Percentiles rank a stretch among this genome's conserved stretches.
Conservation (phyloP, 179 eudicot species). For the Monotropa hypopitys region DNA sequence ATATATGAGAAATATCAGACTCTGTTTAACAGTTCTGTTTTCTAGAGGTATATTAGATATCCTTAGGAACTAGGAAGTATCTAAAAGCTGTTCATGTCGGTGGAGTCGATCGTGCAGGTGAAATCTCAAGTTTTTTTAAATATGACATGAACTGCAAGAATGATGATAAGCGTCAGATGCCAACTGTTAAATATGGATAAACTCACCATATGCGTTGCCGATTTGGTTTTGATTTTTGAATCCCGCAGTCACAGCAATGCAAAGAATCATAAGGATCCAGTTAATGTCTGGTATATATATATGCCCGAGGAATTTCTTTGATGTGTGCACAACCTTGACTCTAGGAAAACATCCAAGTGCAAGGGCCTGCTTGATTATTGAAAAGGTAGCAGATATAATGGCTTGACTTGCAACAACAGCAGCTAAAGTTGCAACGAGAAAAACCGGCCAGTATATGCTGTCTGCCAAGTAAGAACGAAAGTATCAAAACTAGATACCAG, state of each 20-base stretch:
- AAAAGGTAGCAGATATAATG: constrained; percentile 87
- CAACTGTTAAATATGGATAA: not conserved
- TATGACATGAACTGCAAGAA: not conserved
- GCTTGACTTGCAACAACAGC: constrained; percentile 98
- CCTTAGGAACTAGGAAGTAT: not conserved
- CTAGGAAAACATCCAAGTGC: constrained; percentile 97
- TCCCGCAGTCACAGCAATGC: constrained; percentile 91
- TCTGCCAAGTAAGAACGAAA: constrained; percentile 37
- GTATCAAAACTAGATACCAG: not conserved
- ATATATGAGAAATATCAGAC: not conserved
- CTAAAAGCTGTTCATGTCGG: constrained; percentile 1
- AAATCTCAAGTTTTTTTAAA: not conserved
- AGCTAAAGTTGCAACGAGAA: constrained; percentile 74
- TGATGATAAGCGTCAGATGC: not conserved
- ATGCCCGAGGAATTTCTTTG: constrained; percentile 89
- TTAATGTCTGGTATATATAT: constrained; percentile 91
- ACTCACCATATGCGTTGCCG: constrained; percentile 94
- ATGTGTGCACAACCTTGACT: constrained; percentile 92
- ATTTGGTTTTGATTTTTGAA: constrained; percentile 89
- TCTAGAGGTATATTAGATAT: not conserved
- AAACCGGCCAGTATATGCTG: constrained; percentile 81
- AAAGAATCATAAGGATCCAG: constrained; percentile 90
- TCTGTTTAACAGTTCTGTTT: not conserved
- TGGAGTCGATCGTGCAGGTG: too few relatives aligned
- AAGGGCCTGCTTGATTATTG: constrained; percentile 87